Conservation (phyloP, 202 grass and related monocot genomes). For the Miscanthus sacchariflorus region DNA sequence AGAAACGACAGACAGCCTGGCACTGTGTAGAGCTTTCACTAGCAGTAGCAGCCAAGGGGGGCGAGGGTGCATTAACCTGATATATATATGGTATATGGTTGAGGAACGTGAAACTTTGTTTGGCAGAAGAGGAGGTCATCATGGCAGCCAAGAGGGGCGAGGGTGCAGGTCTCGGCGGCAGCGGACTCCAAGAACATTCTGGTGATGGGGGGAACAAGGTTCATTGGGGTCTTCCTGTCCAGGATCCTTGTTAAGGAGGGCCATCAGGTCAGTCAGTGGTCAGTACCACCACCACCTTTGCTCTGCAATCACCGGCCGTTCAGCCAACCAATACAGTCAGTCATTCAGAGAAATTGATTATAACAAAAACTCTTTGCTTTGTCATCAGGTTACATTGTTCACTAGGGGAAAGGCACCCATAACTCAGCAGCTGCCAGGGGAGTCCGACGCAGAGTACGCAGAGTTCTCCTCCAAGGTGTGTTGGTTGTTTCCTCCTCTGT, state of each 20-base stretch:
- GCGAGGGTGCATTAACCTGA: too few species aligned
- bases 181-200: constrained; percentile 89
- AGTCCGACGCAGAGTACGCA: constrained; percentile 86
- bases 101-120: neutral
- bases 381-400: constrained; percentile 88
- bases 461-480: constrained; percentile 82
- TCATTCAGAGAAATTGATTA: neutral
- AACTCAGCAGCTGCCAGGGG: constrained; percentile 88
- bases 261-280: constrained; percentile 63
- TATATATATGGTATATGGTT: too few species aligned
- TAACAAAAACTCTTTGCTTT: neutral
- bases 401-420: constrained; percentile 93
- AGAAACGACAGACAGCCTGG: neutral
- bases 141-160: constrained; percentile 55
- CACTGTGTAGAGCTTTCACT: neutral
- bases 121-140: constrained; percentile 55
- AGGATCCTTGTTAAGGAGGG: constrained; percentile 90
- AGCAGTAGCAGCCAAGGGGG: neutral
- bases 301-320: neutral
- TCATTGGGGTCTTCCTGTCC: constrained; percentile 89
- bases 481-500: neutral
- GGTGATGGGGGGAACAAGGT: constrained; percentile 96
- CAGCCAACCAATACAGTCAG: neutral
- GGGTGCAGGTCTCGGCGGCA: constrained; percentile 63
- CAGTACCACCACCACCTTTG: neutral